Evolutionary conservation across 2,329 filamentous ascomycete species (phyloP), one percentile per base, ranked within the genome.

Genomic region (Clonostachys sp.): DNA sequence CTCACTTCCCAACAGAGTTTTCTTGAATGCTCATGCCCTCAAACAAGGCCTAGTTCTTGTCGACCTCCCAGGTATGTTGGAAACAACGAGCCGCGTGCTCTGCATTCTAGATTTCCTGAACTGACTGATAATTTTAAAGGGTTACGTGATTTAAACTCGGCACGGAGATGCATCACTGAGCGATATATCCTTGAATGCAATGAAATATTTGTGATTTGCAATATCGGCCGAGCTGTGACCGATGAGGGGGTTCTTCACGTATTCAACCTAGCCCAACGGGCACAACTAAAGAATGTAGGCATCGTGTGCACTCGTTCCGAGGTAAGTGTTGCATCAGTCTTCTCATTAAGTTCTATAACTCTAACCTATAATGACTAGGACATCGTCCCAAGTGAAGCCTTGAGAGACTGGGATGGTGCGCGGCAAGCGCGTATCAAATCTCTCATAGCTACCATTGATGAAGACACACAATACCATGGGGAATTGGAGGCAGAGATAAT

Each of bases 21-120:
- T 60, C 39, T 51, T 68, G 12, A 68, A 70, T 13, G 65, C 74
- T 1, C 57, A 73, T 49, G 73, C 77, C 16, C 54, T 78, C 9
- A 73, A 70, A 48, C 71, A 67, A 46, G 74, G 74, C 0, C 61
- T 77, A 1, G 55, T 76, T 5, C 61, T 78, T 7, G 73, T 73
- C 1, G 74, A 78, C 48, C 64, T 78, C 16, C 73, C 74, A 24
- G 72, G 71, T 73, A 61, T 18, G 55, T 51, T 12, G 5, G 34
- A 18, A 9, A 30, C 24, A 30, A 30, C 24, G 2, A 9, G 24
- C 8, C 24, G 4, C 9, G 9, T 3, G 24, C 24, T 10, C 24
- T 10, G 24, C 24, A 8, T 30, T 30, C 1, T 44, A 8, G n/a
- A 14, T 38, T 36, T n/a, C 2, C 13, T 33, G 2, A n/a, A n/a